A percentile compares a stretch with the other conserved stretches of the same genome.
phyloP scores from a whole-genome alignment of 768 basidiomycete species.

The Symmetrospora coprosmae region DNA sequence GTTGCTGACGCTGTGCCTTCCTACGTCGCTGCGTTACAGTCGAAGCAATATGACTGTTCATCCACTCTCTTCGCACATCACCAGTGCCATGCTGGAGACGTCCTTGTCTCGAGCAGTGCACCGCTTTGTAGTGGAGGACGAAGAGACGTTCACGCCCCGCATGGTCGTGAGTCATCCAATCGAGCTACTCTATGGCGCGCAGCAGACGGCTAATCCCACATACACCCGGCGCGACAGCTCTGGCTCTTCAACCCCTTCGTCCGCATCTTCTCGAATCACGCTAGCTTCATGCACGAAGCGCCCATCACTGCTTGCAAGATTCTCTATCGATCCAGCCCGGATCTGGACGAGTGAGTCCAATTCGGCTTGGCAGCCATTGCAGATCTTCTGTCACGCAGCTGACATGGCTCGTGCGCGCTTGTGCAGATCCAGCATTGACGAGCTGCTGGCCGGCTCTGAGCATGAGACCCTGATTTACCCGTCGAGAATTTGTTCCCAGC shows the following conservation, averaged over 20 bases:
- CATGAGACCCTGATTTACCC: conserved; percentile 81
- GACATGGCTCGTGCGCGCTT: too few relatives aligned
- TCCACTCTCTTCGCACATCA: conserved; percentile 45
- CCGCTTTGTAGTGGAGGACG: conserved; percentile 74
- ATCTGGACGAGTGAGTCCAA: conserved; percentile 34
- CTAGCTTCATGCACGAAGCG: not conserved
- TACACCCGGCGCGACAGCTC: conserved; percentile 43
- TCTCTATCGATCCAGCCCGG: conserved; percentile 45
- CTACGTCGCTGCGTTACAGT: not conserved
- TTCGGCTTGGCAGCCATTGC: not conserved
- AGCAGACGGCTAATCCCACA: not conserved
- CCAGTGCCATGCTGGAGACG: conserved; percentile 80
- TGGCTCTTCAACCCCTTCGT: conserved; percentile 92
- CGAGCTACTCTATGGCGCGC: not conserved
- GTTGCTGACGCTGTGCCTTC: not conserved
- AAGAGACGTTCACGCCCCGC: conserved; percentile 64
- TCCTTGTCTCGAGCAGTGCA: conserved; percentile 85
- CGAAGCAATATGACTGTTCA: conserved; percentile 28
- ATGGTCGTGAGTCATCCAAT: conserved; percentile 50
- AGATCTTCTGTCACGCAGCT: not conserved
- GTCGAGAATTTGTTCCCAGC: conserved; percentile 54
- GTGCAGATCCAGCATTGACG: conserved; percentile 4
- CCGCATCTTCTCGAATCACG: conserved; percentile 50
- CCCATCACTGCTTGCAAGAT: conserved; percentile 4
- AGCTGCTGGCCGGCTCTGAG: conserved; percentile 60